A percentile compares a stretch with the other conserved stretches of the same genome.
phyloP scores from a whole-genome alignment of 2,329 filamentous ascomycete species.

The Zymoseptoria crescenta region DNA sequence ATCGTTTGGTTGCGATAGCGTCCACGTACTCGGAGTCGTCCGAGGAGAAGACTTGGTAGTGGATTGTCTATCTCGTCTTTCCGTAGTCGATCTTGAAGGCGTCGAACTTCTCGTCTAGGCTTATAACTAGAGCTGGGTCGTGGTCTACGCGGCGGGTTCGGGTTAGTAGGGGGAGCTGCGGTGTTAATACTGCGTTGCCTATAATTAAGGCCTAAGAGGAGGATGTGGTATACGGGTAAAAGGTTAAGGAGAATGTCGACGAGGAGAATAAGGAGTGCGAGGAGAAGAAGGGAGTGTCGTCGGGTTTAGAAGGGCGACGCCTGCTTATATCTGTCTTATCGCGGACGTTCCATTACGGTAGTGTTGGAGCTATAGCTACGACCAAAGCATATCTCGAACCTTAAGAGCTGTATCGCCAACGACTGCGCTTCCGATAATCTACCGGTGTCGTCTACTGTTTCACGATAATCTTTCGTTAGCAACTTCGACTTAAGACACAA shows the following conservation, averaged over 20 bases:
- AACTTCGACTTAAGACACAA: neutral
- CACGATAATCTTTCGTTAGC: neutral
- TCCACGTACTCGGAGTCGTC: conserved; percentile 24
- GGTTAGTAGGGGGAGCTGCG: conserved; percentile 8
- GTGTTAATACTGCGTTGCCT: conserved; percentile 20
- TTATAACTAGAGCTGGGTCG: conserved; percentile 10
- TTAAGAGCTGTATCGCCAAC: neutral
- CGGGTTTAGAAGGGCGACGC: neutral
- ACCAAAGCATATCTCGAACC: neutral
- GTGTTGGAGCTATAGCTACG: neutral
- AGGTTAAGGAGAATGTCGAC: neutral
- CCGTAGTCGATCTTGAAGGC: conserved; percentile 24
- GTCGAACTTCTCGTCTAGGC: conserved; percentile 30
- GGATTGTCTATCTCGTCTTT: conserved; percentile 2
- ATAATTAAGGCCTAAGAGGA: conserved; percentile 8
- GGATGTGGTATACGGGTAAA: neutral
- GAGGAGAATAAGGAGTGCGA: neutral
- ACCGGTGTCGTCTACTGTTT: neutral
- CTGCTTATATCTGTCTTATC: neutral
- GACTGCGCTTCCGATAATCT: neutral
- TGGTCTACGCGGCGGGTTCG: conserved; percentile 14
- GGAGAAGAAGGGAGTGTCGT: neutral
- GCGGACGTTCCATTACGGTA: neutral
- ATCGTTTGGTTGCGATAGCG: conserved; percentile 23
- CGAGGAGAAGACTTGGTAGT: conserved; percentile 14